Conservation (phyloP, 106 monocot species). For the Gastrodia elata region DNA sequence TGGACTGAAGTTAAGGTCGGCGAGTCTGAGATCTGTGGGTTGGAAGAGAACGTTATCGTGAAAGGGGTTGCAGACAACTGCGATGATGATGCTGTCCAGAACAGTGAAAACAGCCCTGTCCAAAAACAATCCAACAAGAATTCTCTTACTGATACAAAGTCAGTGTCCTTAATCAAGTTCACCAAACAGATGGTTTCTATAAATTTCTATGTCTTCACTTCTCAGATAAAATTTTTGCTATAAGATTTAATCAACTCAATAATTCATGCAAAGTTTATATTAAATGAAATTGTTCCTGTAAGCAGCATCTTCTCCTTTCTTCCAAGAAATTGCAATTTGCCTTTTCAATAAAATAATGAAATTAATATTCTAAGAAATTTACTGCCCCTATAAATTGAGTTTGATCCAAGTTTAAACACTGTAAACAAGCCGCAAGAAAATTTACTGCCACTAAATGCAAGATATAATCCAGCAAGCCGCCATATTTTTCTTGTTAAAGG, state of each 20-base stretch:
- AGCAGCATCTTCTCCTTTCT: not conserved
- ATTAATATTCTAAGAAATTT: not conserved
- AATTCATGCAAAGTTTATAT: not conserved
- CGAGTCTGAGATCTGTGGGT: too few species aligned
- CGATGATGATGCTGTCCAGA: too few species aligned
- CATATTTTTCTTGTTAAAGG: too few species aligned
- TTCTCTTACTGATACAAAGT: too few species aligned
- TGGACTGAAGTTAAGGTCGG: too few species aligned
- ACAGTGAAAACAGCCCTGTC: too few species aligned
- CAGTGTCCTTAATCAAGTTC: not conserved
- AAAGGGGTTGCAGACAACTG: too few species aligned
- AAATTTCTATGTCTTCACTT: not conserved
- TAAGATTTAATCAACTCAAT: not conserved
- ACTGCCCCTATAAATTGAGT: not conserved
- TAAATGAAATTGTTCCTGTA: not conserved
- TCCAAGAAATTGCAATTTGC: not conserved
- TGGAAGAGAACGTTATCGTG: too few species aligned
- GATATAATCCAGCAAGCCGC: too few species aligned
- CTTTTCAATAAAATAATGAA: not conserved
- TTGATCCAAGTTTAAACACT: too few species aligned
- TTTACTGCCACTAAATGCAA: too few species aligned
- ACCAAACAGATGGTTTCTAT: not conserved
- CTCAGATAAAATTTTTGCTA: not conserved
- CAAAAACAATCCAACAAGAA: too few species aligned
- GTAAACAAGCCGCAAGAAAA: not conserved